Conservation (phyloP, 345 rosid genomes). For the Nasturtium officinale region DNA sequence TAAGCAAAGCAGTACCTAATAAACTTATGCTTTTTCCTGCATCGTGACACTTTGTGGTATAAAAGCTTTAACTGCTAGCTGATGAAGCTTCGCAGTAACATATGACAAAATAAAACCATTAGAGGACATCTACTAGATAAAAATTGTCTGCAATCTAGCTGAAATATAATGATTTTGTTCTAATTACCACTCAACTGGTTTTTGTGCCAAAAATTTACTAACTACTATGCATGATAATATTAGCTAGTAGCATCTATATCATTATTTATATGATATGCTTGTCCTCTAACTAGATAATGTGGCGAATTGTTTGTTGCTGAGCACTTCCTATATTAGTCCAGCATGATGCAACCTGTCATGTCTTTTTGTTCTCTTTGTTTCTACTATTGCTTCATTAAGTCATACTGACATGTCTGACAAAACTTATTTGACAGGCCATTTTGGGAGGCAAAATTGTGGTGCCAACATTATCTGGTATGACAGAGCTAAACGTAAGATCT, state of each 20-base stretch:
- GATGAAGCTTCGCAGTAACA: slow-evolving; percentile 24
- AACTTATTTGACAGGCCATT: slow-evolving; percentile 66
- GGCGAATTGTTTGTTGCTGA: neutral
- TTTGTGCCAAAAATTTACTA: neutral
- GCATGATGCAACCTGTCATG: slow-evolving; percentile 9
- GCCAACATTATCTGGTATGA: slow-evolving; percentile 76
- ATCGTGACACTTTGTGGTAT: slow-evolving; percentile 23
- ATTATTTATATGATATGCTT: slow-evolving; percentile 1
- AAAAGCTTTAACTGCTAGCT: slow-evolving; percentile 8
- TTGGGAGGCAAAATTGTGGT: slow-evolving; percentile 85
- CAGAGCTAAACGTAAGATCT: slow-evolving; percentile 60
- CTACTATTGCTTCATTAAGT: slow-evolving; percentile 14
- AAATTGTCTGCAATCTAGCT: slow-evolving; percentile 12
- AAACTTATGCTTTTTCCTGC: slow-evolving; percentile 14
- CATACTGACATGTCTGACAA: slow-evolving; percentile 14
- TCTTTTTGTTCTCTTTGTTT: slow-evolving; percentile 21
- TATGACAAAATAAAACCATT: slow-evolving; percentile 9
- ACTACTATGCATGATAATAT: neutral
- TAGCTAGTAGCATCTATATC: slow-evolving; percentile 6
- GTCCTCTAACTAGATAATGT: slow-evolving; percentile 23
- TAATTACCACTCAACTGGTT: neutral
- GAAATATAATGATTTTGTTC: slow-evolving; percentile 16
- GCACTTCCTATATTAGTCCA: neutral
- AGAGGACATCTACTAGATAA: slow-evolving; percentile 17
- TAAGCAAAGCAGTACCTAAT: slow-evolving; percentile 14